Evolutionary conservation across 169 alveolate genomes (phyloP), one percentile per base, ranked within the genome.

Genomic region (Plasmodium reichenowi): DNA sequence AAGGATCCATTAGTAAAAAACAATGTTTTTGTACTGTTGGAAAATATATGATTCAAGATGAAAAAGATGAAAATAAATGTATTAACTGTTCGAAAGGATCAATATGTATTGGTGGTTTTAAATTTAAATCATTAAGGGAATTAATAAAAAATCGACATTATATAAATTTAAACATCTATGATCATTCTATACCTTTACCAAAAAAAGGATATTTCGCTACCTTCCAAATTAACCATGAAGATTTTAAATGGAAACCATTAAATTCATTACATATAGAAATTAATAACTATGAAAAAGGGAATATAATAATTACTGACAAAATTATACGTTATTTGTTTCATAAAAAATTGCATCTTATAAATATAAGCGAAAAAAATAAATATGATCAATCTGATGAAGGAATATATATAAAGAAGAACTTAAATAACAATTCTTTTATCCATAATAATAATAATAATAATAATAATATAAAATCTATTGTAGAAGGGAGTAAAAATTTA

Each of bases 11-110:
- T 29, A 91, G 94, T 38, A 80, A 88, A 83, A 94, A 89, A 71
- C 96, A 94, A 38, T 94, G 96, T 62, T 94, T 94, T 87, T 94
- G 96, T 89, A 62, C 76, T 24, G 88, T 73, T 52, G 95, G 96
- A 7, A 88, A 93, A 52, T 94, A 90, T 71, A 92, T 94, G 95
- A 83, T 66, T 58, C 43, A 62, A 12, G 94, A 93, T 29, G 76
- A 78, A 8, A 62, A 92, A 10, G 50, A 52, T 13, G 91, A 67
- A 63, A 72, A 68, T 50, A 88, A 70, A 54, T 94, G 96, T 32
- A 78, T 93, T n/a, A 88, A 58, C 10, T 94, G 96, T 63, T 50
- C 92, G 63, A 59, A 74, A 32, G 96, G 96, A 26, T 94, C 96
- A 6, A 32, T 83, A 60, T 94, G 96, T 74, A 93, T 94, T 29